These are phyloP conservation scores for Ceratocystis harringtonii DNA, from an alignment of 2,329 filamentous ascomycete genomes.

Conservation along the genomic window DNA sequence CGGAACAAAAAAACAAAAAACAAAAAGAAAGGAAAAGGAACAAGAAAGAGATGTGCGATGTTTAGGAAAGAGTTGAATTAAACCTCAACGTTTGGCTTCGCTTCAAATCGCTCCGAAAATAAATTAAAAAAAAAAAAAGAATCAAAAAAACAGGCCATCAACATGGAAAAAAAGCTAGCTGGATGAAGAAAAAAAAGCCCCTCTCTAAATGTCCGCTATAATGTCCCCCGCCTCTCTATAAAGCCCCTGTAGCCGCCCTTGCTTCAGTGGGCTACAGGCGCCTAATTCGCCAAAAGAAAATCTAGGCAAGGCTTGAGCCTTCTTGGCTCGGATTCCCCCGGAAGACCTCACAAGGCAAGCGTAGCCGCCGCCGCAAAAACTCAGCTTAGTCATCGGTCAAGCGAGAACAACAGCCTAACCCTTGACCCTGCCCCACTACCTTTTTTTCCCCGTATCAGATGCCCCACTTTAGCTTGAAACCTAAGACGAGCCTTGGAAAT, in stretches of 20 bases:
- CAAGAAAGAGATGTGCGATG: not conserved
- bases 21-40: slow-evolving; percentile 2
- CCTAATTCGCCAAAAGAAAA: not conserved
- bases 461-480: not conserved
- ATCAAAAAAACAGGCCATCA: not conserved
- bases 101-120: slow-evolving; percentile 1
- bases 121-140: not conserved
- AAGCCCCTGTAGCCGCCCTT: not conserved
- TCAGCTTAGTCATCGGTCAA: not conserved
- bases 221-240: too few species aligned
- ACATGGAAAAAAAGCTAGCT: not conserved
- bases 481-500: not conserved
- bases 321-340: slow-evolving; percentile 17
- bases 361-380: slow-evolving; percentile 13
- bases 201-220: not conserved
- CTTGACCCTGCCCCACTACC: not conserved
- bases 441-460: not conserved
- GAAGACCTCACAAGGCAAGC: slow-evolving; percentile 15
- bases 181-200: not conserved
- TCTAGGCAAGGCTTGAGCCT: not conserved
- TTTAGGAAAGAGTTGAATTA: slow-evolving; percentile 1
- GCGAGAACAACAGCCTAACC: not conserved
- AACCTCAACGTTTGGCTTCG: not conserved
- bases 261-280: slow-evolving; percentile 1
- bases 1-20: slow-evolving; percentile 2